Evolutionary conservation across 768 basidiomycete genomes (phyloP), one percentile per base, ranked within the genome.

Genomic region (Zangia roseola): DNA sequence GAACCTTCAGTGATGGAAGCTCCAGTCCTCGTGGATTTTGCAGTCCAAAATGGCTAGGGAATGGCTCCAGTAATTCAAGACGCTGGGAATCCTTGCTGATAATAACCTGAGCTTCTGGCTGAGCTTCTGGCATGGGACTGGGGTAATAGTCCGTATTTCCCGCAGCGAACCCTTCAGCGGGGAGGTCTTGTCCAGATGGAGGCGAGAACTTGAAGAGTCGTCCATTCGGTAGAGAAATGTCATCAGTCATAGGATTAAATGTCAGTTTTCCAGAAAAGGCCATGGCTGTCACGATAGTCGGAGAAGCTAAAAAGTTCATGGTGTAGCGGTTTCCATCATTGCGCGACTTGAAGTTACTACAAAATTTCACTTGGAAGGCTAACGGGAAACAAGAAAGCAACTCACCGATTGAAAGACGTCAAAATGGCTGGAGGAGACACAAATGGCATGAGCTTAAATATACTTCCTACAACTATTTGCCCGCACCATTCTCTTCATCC

Each of bases 301-400:
- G 97, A 5, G 94, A 97, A 8, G 95, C 93, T 49, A 99, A 79
- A 75, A 99, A 98, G 70, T 98, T 98, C 92, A 95, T 91, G 14
- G 94, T 98, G 47, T 84, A 75, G 33, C 79, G 76, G 67, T 98
- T 98, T 20, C 94, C 97, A 62, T 99, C 97, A 65, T 99, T 99
- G 57, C 97, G 82, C 3, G 94, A 93, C 72, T 92, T 94, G 79
- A 88, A 89, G 68, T 89, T 88, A 37, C 80, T 79, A 50, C 21
- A 46, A 24, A 33, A 43, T 19, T 20, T 46, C 40, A 30, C 42
- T 59, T 40, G 45, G 39, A 40, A 34, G 4, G 21, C 33, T 20
- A 25, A 17, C 21, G 28, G 4, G 42, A 20, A 6, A 26, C 21
- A 36, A 40, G 9, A 48, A 24, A 8, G 17, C 23, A 73, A 74